Evolutionary conservation across 371 early-diverging fungal species (phyloP).

Genomic region (Zychaea mexicana): DNA sequence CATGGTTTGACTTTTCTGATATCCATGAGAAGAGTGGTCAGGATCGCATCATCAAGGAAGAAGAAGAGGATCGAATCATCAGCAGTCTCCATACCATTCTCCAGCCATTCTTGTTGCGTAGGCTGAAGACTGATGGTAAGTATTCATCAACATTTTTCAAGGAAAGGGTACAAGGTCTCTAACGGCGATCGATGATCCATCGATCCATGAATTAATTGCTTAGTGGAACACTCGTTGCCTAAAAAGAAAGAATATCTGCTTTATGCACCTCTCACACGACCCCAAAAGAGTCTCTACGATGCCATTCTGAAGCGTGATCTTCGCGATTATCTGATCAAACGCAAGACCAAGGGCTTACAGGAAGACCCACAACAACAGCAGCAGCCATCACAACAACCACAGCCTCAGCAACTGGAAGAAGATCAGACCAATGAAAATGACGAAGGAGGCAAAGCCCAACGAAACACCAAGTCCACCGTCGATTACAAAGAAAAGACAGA

Average conservation of each 20-base stretch:
- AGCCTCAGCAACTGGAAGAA: not conserved
- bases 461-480: constrained; percentile 23
- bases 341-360: constrained; percentile 33
- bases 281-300: constrained; percentile 85
- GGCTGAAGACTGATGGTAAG: constrained; percentile 93
- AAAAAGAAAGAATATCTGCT: constrained; percentile 91
- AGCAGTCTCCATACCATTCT: constrained; percentile 88
- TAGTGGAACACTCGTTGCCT: constrained; percentile 86
- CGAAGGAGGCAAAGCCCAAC: constrained; percentile 11
- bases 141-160: not conserved
- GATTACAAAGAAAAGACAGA: constrained; percentile 52
- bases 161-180: not conserved
- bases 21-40: constrained; percentile 68
- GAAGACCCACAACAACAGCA: constrained; percentile 29
- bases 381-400: no score
- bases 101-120: constrained; percentile 91
- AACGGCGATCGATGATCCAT: no score
- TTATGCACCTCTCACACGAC: constrained; percentile 79
- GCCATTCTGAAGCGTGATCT: constrained; percentile 77
- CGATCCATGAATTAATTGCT: not conserved
- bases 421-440: constrained; percentile 28
- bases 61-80: constrained; percentile 73
- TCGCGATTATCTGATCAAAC: constrained; percentile 69
- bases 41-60: constrained; percentile 73
- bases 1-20: constrained; percentile 87